A percentile compares a stretch with the other conserved stretches of the same genome.
Conservation (phyloP, 352 stramenopile species). For the Blastocystis sp. region DNA sequence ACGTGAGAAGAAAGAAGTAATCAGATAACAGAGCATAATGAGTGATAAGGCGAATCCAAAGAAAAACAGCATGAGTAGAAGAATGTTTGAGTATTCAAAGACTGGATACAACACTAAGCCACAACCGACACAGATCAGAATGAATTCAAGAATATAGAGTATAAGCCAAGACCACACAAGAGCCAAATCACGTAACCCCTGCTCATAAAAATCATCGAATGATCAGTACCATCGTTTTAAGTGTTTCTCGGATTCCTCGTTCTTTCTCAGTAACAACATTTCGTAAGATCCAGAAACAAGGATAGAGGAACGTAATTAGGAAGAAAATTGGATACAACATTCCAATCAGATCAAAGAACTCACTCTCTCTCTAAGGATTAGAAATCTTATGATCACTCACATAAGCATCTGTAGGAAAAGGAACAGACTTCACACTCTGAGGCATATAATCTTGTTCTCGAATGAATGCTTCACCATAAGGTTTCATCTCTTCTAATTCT, state of each 20-base stretch:
- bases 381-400: background rate
- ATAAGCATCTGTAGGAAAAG: constrained; percentile 45
- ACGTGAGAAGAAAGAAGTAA: constrained; percentile 73
- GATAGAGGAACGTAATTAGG: constrained; percentile 82
- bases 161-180: constrained; percentile 71
- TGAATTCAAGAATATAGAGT: constrained; percentile 75
- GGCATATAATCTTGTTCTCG: constrained; percentile 19
- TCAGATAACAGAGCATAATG: constrained; percentile 71
- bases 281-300: constrained; percentile 77
- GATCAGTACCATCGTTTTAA: constrained; percentile 80
- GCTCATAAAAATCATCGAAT: background rate
- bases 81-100: constrained; percentile 69
- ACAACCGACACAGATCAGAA: constrained; percentile 71
- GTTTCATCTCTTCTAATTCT: constrained; percentile 49
- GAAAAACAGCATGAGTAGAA: constrained; percentile 71
- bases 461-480: constrained; percentile 43
- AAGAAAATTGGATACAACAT: constrained; percentile 80
- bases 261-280: constrained; percentile 83
- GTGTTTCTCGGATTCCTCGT: constrained; percentile 77
- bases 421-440: background rate
- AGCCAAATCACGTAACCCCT: constrained; percentile 69
- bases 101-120: constrained; percentile 67
- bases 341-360: constrained; percentile 75
- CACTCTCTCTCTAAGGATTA: constrained; percentile 40
- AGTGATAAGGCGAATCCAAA: constrained; percentile 73